A percentile compares a stretch with the other conserved stretches of the same genome.
Evolutionary conservation across 169 alveolate genomes (phyloP).

Genomic region (Plasmodium cynomolgi): DNA sequence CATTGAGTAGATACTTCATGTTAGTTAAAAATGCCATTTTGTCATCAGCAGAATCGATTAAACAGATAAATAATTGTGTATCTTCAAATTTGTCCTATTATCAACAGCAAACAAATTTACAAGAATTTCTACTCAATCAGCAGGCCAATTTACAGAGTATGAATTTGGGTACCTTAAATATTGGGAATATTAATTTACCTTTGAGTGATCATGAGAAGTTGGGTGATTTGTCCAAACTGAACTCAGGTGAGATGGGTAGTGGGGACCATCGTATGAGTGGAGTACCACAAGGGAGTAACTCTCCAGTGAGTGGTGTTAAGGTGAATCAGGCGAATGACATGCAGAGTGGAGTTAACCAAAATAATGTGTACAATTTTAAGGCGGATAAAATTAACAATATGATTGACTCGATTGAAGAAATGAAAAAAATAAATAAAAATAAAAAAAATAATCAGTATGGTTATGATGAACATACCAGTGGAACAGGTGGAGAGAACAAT

Average conservation of each 20-base stretch:
- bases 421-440: slow-evolving; percentile 52
- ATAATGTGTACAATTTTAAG: slow-evolving; percentile 25
- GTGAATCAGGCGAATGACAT: neutral
- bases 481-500: neutral
- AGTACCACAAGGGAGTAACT: neutral
- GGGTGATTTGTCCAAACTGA: slow-evolving; percentile 30
- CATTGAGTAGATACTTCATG: slow-evolving; percentile 47
- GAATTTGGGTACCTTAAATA: slow-evolving; percentile 9
- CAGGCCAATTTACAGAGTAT: slow-evolving; percentile 21
- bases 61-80: slow-evolving; percentile 70
- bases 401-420: slow-evolving; percentile 68
- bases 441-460: neutral
- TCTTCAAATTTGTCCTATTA: slow-evolving; percentile 51
- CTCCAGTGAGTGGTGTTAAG: neutral
- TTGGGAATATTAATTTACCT: slow-evolving; percentile 54
- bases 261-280: neutral
- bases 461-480: neutral
- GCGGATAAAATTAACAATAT: slow-evolving; percentile 65
- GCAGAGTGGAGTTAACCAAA: neutral
- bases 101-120: slow-evolving; percentile 56
- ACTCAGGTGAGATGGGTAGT: neutral
- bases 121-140: slow-evolving; percentile 56
- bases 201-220: slow-evolving; percentile 10
- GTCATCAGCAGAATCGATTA: slow-evolving; percentile 59
- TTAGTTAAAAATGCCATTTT: slow-evolving; percentile 64